Evolutionary conservation across 306 rosid species (phyloP).

Genomic region (Citrullus amarus): DNA sequence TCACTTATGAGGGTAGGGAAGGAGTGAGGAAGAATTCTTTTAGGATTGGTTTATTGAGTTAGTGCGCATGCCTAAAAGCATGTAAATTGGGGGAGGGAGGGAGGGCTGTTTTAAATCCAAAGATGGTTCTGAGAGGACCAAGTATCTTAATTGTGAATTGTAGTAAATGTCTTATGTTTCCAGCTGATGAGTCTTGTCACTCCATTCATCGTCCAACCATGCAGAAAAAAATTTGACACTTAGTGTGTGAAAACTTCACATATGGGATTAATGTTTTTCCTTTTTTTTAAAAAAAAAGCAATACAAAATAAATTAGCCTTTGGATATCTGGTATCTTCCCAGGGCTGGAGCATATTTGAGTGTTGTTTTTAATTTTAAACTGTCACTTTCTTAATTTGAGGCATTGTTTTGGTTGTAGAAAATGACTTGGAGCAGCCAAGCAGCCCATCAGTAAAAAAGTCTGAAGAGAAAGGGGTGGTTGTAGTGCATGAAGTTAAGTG

Average conservation of each 20-base stretch:
- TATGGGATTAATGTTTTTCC: no score
- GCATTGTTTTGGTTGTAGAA: slow-evolving; percentile 34
- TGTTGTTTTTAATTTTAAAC: no score
- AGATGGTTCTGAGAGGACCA: not conserved
- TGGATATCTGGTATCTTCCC: not conserved
- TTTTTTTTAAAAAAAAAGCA: no score
- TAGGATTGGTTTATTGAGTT: not conserved
- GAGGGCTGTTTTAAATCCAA: not conserved
- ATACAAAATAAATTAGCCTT: no score
- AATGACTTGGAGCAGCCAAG: slow-evolving; percentile 72
- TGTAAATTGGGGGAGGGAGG: not conserved
- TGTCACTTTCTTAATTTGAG: not conserved
- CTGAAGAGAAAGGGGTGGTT: slow-evolving; percentile 76
- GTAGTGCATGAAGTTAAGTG: slow-evolving; percentile 94
- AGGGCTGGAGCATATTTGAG: not conserved
- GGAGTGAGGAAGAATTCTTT: not conserved
- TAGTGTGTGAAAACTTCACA: no score
- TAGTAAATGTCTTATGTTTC: no score
- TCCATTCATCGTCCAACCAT: no score
- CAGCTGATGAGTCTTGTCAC: no score
- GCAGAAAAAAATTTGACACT: no score
- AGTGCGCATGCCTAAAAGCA: not conserved
- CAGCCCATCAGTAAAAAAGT: slow-evolving; percentile 88
- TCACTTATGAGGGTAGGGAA: not conserved
- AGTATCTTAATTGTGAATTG: not conserved